phyloP scores from a whole-genome alignment of 1,284 basidiomycete species.

The Tilletiopsis washingtonensis region DNA sequence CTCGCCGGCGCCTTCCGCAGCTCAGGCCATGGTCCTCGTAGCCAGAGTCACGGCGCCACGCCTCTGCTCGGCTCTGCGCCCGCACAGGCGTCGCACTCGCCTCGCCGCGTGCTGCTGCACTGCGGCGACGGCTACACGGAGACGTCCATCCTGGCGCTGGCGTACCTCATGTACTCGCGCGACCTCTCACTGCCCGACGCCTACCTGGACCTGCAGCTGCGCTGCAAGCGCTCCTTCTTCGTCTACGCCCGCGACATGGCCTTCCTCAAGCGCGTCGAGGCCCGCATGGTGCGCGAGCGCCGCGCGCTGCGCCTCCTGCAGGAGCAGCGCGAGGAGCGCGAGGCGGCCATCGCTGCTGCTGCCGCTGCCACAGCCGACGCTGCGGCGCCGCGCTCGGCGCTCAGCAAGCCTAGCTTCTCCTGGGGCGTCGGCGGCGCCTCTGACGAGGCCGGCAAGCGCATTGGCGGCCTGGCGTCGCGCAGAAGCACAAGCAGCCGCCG shows the following conservation, averaged over 20 bases:
- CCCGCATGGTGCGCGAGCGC: conserved; percentile 48
- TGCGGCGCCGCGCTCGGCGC: background rate
- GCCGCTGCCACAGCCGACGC: too few species aligned
- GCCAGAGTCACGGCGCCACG: background rate
- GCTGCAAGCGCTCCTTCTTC: conserved; percentile 64
- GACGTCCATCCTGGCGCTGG: conserved; percentile 76
- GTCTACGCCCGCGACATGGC: conserved; percentile 76
- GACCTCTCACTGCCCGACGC: conserved; percentile 70
- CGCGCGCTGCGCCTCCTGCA: background rate
- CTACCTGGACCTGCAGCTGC: conserved; percentile 66
- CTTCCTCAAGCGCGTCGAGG: conserved; percentile 68
- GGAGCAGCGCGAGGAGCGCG: background rate
- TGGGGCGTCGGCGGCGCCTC: conserved; percentile 1
- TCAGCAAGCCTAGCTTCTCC: conserved; percentile 5
- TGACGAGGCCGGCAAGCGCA: background rate
- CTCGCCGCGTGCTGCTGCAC: conserved; percentile 38
- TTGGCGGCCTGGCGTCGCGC: background rate
- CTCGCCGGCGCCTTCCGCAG: conserved; percentile 13
- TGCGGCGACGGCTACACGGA: conserved; percentile 60
- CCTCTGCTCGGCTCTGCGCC: background rate
- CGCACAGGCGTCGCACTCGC: conserved; percentile 2
- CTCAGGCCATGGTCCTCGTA: conserved; percentile 1
- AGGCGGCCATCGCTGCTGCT: background rate
- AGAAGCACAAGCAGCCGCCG: background rate
- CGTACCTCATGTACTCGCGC: conserved; percentile 75